A percentile compares a stretch with the other conserved stretches of the same genome.
Evolutionary conservation across 2,329 filamentous ascomycete genomes (phyloP).

Genomic region (Pseudogymnoascus destructans): DNA sequence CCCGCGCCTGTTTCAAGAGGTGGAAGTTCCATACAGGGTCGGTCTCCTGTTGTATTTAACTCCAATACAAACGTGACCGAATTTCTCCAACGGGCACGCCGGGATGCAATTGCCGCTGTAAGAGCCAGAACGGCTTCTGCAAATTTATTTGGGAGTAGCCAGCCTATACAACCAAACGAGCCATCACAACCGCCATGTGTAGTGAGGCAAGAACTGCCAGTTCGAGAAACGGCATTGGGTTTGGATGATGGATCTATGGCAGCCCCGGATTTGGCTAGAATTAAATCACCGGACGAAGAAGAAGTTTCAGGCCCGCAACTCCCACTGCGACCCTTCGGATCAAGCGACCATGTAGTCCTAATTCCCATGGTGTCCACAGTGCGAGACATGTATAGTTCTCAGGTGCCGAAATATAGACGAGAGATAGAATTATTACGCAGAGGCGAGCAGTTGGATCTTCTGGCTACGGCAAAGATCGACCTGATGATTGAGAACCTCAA

Average conservation of each 20-base stretch:
- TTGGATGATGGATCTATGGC: background rate
- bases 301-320: conserved; percentile 10
- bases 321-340: conserved; percentile 19
- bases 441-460: conserved; percentile 30
- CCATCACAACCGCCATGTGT: conserved; percentile 12
- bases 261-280: background rate
- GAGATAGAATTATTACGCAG: conserved; percentile 38
- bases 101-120: background rate
- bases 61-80: background rate
- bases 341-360: conserved; percentile 39
- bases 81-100: background rate
- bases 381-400: conserved; percentile 39
- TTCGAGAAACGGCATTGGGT: conserved; percentile 10
- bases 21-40: background rate
- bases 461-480: conserved; percentile 35
- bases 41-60: background rate
- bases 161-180: background rate
- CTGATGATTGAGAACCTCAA: conserved; percentile 37
- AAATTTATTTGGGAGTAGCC: background rate
- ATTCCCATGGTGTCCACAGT: conserved; percentile 42
- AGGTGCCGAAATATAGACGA: conserved; percentile 32
- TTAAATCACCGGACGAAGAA: conserved; percentile 10
- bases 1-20: background rate
- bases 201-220: conserved; percentile 10
- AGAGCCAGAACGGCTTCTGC: background rate